Conservation (phyloP, 768 basidiomycete species). For the Naganishia kalamii region DNA sequence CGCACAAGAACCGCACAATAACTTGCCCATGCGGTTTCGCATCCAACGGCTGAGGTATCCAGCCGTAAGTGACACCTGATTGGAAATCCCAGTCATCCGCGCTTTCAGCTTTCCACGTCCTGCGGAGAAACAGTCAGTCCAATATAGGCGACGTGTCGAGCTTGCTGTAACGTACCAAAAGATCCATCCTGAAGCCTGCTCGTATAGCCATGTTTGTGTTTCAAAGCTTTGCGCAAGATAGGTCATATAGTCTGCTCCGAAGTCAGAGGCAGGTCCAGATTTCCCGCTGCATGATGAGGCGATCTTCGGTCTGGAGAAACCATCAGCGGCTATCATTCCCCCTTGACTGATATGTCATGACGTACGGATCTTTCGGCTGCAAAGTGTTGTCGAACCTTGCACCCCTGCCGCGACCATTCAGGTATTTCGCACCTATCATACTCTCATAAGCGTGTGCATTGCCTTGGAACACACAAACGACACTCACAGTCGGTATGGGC, state of each 20-base stretch:
- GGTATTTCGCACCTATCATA: constrained; percentile 55
- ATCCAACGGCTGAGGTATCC: constrained; percentile 39
- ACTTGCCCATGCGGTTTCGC: constrained; percentile 41
- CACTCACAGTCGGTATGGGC: constrained; percentile 57
- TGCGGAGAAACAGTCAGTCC: constrained; percentile 27
- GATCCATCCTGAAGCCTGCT: constrained; percentile 65
- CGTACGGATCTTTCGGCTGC: constrained; percentile 10
- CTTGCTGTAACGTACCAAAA: constrained; percentile 49
- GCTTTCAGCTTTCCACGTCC: constrained; percentile 46
- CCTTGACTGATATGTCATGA: too few species aligned
- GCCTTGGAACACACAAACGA: background rate
- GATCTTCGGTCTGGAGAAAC: constrained; percentile 54
- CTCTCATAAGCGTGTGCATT: background rate
- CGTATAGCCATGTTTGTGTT: constrained; percentile 68
- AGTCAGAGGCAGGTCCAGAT: constrained; percentile 59
- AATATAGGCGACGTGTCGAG: background rate
- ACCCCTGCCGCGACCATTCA: constrained; percentile 75
- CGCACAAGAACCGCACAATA: too few species aligned
- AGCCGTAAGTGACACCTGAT: constrained; percentile 40
- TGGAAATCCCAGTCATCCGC: constrained; percentile 43
- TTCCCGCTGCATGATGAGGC: constrained; percentile 69
- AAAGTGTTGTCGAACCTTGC: constrained; percentile 56
- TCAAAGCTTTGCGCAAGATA: constrained; percentile 62
- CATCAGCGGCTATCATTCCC: background rate
- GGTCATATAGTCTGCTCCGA: constrained; percentile 58